Conservation (phyloP, 768 basidiomycete genomes). For the Suillus occidentalis region DNA sequence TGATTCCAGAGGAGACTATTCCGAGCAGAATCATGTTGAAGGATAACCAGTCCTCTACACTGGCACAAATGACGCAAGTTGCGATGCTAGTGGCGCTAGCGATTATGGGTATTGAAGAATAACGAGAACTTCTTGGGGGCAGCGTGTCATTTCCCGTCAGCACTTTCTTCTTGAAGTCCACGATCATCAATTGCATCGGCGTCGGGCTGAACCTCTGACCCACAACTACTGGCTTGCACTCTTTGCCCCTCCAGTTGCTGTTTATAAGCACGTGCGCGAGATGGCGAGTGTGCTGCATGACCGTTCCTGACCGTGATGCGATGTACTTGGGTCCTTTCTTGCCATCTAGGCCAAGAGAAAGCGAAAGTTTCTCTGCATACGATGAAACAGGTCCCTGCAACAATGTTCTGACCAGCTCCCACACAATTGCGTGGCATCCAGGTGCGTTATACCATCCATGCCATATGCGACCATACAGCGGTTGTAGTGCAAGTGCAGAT, state of each 20-base stretch:
- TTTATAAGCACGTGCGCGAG: constrained; percentile 51
- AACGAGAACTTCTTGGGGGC: constrained; percentile 7
- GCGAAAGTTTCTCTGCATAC: constrained; percentile 19
- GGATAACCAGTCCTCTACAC: constrained; percentile 26
- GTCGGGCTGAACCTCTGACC: constrained; percentile 10
- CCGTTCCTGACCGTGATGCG: constrained; percentile 64
- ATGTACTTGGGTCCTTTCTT: constrained; percentile 62
- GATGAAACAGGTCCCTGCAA: constrained; percentile 19
- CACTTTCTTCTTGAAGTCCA: neutral
- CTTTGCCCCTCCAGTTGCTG: constrained; percentile 12
- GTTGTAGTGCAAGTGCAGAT: constrained; percentile 30
- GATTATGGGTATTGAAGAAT: constrained; percentile 14
- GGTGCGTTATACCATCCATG: constrained; percentile 37
- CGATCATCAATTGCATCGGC: constrained; percentile 13
- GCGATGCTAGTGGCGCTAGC: constrained; percentile 24
- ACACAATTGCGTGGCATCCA: constrained; percentile 29
- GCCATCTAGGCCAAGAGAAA: constrained; percentile 17
- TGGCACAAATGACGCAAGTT: constrained; percentile 19
- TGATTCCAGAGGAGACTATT: constrained; percentile 30
- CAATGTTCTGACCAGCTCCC: constrained; percentile 16
- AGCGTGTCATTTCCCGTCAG: neutral
- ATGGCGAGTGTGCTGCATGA: constrained; percentile 43
- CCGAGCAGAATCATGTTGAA: constrained; percentile 30
- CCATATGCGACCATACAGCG: constrained; percentile 26
- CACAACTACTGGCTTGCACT: constrained; percentile 8